Percentiles rank a stretch among this genome's conserved stretches.
These are phyloP conservation scores for Diaporthe caulivora DNA, from an alignment of 2,329 filamentous ascomycete species.

Conservation along the genomic window DNA sequence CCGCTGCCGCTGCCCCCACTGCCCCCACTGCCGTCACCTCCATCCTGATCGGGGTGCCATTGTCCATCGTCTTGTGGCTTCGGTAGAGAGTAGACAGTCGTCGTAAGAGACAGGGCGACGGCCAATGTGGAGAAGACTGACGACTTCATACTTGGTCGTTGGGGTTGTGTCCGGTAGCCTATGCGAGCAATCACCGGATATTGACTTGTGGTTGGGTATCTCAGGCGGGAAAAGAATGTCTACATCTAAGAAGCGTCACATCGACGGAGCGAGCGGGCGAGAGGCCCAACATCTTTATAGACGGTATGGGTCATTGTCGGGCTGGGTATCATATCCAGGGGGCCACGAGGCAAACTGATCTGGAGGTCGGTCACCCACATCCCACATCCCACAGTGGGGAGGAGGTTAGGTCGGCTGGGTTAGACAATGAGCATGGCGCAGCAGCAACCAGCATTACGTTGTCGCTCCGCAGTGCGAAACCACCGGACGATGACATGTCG, in stretches of 20 bases:
- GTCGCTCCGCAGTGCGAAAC: constrained; percentile 33
- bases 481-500: constrained; percentile 25
- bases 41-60: constrained; percentile 12
- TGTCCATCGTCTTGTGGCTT: constrained; percentile 33
- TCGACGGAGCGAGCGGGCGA: constrained; percentile 10
- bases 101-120: constrained; percentile 32
- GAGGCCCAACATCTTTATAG: constrained; percentile 33
- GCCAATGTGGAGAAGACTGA: constrained; percentile 31
- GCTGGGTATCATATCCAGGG: neutral
- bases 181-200: constrained; percentile 5
- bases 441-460: constrained; percentile 33
- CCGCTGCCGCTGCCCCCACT: constrained; percentile 8
- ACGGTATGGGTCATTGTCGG: neutral
- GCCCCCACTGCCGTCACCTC: constrained; percentile 12
- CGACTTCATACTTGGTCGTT: constrained; percentile 26
- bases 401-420: constrained; percentile 31
- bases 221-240: neutral
- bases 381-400: constrained; percentile 27
- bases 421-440: constrained; percentile 30
- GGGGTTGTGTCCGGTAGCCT: neutral
- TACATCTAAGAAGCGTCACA: neutral
- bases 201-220: neutral
- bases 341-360: constrained; percentile 21
- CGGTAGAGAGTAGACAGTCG: constrained; percentile 34
- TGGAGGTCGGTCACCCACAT: constrained; percentile 23